Percentiles rank a stretch among this genome's conserved stretches.
Conservation (phyloP, 176 grass and related monocot species). For the Cenchrus americanus region DNA sequence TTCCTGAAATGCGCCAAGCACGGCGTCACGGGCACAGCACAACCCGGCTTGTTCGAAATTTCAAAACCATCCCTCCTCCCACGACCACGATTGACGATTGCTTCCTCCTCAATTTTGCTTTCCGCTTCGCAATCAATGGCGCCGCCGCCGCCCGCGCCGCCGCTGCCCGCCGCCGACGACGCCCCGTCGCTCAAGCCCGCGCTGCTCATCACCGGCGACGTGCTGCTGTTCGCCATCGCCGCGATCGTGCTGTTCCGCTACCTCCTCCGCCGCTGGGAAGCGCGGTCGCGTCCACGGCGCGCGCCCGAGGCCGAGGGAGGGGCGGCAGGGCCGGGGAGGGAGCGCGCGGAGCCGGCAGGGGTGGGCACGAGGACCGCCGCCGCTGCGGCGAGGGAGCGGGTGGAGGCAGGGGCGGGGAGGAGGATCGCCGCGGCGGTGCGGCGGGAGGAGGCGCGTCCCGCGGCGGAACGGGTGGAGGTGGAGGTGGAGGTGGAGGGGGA, state of each 20-base stretch:
- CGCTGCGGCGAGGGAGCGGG: not conserved
- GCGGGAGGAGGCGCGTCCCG: not conserved
- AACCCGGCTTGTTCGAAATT: not conserved
- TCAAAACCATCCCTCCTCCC: not conserved
- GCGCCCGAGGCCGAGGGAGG: not conserved
- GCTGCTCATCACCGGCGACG: slow-evolving; percentile 53
- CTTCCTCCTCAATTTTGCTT: not conserved
- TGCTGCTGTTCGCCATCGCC: not conserved
- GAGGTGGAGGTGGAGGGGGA: not conserved
- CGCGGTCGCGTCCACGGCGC: slow-evolving; percentile 11
- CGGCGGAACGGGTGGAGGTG: not conserved
- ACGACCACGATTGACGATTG: no score
- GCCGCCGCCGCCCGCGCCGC: slow-evolving; percentile 26
- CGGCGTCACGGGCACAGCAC: not conserved
- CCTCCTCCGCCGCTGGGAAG: slow-evolving; percentile 56
- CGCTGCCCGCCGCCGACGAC: not conserved
- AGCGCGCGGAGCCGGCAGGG: not conserved
- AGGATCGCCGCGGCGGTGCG: not conserved
- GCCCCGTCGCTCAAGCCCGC: slow-evolving; percentile 53
- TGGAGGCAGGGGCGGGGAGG: not conserved
- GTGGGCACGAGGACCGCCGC: not conserved
- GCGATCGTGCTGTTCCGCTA: slow-evolving; percentile 67
- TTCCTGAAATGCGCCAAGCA: not conserved
- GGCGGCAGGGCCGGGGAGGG: not conserved
- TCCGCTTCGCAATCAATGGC: slow-evolving; percentile 24